A percentile compares a stretch with the other conserved stretches of the same genome.
Evolutionary conservation across 176 grass and related monocot genomes (phyloP).

Genomic region (Carex cristatella): DNA sequence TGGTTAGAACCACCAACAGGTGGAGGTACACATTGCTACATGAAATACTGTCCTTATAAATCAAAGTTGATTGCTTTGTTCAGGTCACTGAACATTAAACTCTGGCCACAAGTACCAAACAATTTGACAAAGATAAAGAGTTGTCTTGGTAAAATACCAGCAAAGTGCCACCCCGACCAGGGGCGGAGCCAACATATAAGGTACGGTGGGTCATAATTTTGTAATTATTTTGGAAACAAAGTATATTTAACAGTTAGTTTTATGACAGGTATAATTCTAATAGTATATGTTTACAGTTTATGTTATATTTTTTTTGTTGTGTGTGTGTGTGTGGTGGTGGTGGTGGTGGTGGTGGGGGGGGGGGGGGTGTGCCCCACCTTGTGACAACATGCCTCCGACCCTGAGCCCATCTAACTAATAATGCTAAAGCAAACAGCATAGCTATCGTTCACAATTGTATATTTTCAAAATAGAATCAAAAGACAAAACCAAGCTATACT

Average conservation of each 20-base stretch:
- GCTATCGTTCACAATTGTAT: background rate
- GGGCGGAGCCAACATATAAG: background rate
- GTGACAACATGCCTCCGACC: background rate
- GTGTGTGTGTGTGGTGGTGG: no score
- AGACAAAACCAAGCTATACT: background rate
- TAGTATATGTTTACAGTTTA: background rate
- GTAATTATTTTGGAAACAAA: background rate
- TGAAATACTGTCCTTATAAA: background rate
- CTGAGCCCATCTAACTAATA: background rate
- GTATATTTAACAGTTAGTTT: background rate
- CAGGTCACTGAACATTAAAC: background rate
- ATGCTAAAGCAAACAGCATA: background rate
- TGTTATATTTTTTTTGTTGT: no score
- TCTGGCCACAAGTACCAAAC: background rate
- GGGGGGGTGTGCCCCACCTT: background rate
- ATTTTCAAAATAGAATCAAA: background rate
- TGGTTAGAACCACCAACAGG: background rate
- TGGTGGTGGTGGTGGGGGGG: background rate
- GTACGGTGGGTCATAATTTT: background rate
- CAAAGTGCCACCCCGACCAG: background rate
- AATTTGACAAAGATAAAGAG: background rate
- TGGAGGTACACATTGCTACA: background rate
- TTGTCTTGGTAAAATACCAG: background rate
- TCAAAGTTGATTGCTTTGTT: background rate
- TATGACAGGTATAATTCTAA: background rate